These are phyloP conservation scores for Capsicum chinense DNA, from an alignment of 257 asterid genomes.

Conservation along the genomic window DNA sequence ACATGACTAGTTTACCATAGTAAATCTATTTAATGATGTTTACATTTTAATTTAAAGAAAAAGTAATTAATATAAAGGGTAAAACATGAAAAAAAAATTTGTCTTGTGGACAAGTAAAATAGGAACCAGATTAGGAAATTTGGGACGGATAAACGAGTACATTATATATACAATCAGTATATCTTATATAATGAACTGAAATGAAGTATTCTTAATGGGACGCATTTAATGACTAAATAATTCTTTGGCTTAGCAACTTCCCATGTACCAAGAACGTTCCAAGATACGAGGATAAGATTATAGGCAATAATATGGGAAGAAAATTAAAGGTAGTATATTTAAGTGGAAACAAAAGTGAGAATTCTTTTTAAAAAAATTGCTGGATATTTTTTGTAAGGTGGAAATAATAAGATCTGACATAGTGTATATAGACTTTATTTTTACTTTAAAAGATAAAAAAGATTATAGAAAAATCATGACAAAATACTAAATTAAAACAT, in stretches of 20 bases:
- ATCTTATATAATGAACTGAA: not conserved
- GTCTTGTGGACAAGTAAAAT: too few relatives aligned
- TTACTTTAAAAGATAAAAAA: not conserved
- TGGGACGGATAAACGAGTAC: too few relatives aligned
- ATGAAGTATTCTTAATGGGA: not conserved
- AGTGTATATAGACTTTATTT: not conserved
- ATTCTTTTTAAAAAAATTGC: too few relatives aligned
- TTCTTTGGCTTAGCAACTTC: slow-evolving; percentile 28
- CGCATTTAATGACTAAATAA: slow-evolving; percentile 32
- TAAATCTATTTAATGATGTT: too few relatives aligned
- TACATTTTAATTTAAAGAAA: too few relatives aligned
- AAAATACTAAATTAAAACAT: too few relatives aligned
- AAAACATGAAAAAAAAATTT: too few relatives aligned
- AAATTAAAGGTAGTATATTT: not conserved
- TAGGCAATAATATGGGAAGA: not conserved
- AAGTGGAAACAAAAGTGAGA: not conserved
- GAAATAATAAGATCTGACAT: not conserved
- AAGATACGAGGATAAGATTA: slow-evolving; percentile 16
- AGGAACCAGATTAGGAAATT: too few relatives aligned
- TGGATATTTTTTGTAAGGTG: not conserved
- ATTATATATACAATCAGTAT: not conserved
- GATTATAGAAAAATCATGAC: not conserved
- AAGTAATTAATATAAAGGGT: too few relatives aligned
- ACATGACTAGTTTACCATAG: too few relatives aligned
- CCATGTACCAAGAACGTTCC: slow-evolving; percentile 7